Evolutionary conservation across 2,329 filamentous ascomycete species (phyloP), one percentile per base, ranked within the genome.

Genomic region (Clonostachys solani): DNA sequence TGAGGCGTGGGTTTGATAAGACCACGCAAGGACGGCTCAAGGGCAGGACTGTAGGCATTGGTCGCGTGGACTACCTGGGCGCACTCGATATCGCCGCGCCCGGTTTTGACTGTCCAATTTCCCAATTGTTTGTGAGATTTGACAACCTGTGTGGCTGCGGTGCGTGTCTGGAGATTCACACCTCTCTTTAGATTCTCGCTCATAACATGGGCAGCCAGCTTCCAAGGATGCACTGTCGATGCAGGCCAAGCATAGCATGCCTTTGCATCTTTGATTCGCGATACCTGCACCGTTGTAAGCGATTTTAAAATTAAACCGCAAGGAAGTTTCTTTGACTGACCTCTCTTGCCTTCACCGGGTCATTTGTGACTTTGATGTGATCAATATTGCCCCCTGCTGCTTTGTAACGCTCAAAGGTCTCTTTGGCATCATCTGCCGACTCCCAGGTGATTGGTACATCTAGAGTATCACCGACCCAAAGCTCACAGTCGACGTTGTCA

Each of bases 201-300:
- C 50, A 52, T 52, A 15, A 50, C 29, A 33, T 52, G 50, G 4
- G 50, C 50, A 5, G 48, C 15, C 6, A 52, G 45, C 37, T 52
- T 52, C 50, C 50, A 52, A 3, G 50, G 50, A 37, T 52, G 43
- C 8, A 52, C 15, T 16, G 50, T 50, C 4, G 50, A 52, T 5
- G 50, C 50, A 36, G 48, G 42, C 50, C 50, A 52, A n/a, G 50
- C 50, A 36, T 52, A 52, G 19, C 50, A 52, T 17, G 50, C 50
- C 12, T 50, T 37, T 36, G 50, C 50, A 15, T 48, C 48, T 19
- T 48, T 48, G 5, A 52, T 46, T 5, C 40, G 50, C 9, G 50
- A 47, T 6, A 50, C 44, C 50, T 52, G 12, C 12, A 19, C n/a
- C 10, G 18, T 4, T 18, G 33, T 47, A 6, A 49, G 42, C 19